Evolutionary conservation across 345 rosid species (phyloP).

Genomic region (Acer saccharum): DNA sequence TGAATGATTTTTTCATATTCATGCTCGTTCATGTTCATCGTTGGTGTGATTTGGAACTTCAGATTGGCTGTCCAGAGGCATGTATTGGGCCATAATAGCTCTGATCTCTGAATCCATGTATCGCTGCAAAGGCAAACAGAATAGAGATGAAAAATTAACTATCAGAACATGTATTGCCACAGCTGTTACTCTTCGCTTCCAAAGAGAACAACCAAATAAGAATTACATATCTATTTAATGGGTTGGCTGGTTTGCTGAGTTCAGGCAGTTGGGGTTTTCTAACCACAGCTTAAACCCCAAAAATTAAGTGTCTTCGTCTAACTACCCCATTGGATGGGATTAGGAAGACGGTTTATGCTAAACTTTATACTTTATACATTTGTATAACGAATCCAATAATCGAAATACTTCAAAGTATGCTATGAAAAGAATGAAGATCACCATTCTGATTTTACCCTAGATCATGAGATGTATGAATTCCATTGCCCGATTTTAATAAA

Average conservation of each 20-base stretch:
- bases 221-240: background rate
- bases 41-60: conserved; percentile 66
- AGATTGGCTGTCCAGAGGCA: conserved; percentile 90
- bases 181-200: background rate
- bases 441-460: background rate
- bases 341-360: background rate
- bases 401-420: background rate
- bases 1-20: conserved; percentile 19
- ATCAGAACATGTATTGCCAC: background rate
- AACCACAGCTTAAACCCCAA: background rate
- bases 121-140: conserved; percentile 47
- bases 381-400: background rate
- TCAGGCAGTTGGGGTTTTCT: background rate
- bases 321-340: background rate
- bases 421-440: background rate
- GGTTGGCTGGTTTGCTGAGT: background rate
- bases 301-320: background rate
- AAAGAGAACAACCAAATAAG: background rate
- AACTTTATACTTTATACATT: background rate
- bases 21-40: conserved; percentile 59
- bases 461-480: background rate
- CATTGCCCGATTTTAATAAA: background rate
- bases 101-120: conserved; percentile 99
- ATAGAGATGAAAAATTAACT: conserved; percentile 3
- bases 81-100: conserved; percentile 98